Base-by-base conservation (phyloP, 1,284 basidiomycete species). In the Cryptococcus sp. region DNA sequence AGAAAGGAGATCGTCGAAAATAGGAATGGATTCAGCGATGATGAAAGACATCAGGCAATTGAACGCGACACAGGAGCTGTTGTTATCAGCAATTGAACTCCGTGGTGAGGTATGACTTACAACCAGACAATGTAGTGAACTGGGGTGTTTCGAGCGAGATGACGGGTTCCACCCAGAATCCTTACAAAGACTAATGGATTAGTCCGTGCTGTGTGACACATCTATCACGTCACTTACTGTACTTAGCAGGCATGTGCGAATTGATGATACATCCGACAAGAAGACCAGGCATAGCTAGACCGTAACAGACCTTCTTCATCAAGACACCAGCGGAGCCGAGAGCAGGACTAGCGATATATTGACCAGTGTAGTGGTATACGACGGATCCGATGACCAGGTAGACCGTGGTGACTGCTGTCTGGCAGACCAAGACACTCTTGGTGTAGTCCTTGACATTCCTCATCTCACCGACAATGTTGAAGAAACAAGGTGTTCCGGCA, bases 81-180 rank as follows among this genome's bases (percentile, higher is more conserved):
- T 18, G 16, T 42, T 36, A n/a, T 36, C 34, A 36, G 34, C 34
- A 10, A 36, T 10, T n/a, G 34, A 10, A 10, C 34, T 36, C 34
- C 10, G 11, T 39, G 44, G 14, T 22, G 18, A 24, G 14, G 13
- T 36, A 45, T 13, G 81, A 81, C 71, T 2, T 64, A 53, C 40
- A 75, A 70, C 83, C 84, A 85, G 4, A 76, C 70, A 10, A 71
- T 57, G 81, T 83, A 85, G 44, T 84, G 83, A 2, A 79, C 71
- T 7, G 75, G 7, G 0, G 83, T 85, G 59, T 83, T 82, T 16
- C 75, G 76, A 56, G 83, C 78, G 50, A 86, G 64, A 63, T 86
- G 84, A 16, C 70, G 66, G 10, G 80, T 77, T 54, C 79, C 76
- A 19, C 82, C 78, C 63, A 85, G 81, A 49, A 81, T 57, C 13